These are phyloP conservation scores for Curvularia hawaiiensis DNA, from an alignment of 2,329 filamentous ascomycete species.

Conservation along the genomic window DNA sequence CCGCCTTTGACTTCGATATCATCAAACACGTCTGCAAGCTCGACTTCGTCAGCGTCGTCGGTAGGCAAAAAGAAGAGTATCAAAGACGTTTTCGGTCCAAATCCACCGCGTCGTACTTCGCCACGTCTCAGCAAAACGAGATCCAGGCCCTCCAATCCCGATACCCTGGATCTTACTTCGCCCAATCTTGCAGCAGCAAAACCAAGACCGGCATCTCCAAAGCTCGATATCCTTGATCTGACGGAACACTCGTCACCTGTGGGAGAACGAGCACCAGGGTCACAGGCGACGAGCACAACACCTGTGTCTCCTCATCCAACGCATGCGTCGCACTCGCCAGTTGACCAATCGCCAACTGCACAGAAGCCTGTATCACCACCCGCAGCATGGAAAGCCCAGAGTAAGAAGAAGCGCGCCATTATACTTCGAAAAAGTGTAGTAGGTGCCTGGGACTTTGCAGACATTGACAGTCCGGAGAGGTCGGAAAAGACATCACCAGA, in stretches of 20 bases:
- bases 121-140: slow-evolving; percentile 27
- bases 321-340: slow-evolving; percentile 2
- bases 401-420: slow-evolving; percentile 40
- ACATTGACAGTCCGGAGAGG: slow-evolving; percentile 28
- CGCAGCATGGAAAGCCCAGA: slow-evolving; percentile 38
- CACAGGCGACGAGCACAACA: neutral
- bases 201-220: slow-evolving; percentile 11
- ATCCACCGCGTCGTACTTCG: slow-evolving; percentile 26
- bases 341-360: slow-evolving; percentile 31
- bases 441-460: slow-evolving; percentile 41
- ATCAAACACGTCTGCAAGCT: slow-evolving; percentile 29
- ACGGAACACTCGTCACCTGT: slow-evolving; percentile 26
- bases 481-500: neutral
- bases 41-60: slow-evolving; percentile 11
- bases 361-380: slow-evolving; percentile 21
- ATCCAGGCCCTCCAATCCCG: slow-evolving; percentile 21
- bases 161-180: slow-evolving; percentile 34
- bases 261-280: neutral
- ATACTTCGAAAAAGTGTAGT: slow-evolving; percentile 39
- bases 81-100: slow-evolving; percentile 5
- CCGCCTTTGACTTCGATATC: slow-evolving; percentile 35
- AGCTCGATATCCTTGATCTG: slow-evolving; percentile 31
- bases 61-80: slow-evolving; percentile 8
- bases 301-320: slow-evolving; percentile 14
- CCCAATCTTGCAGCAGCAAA: slow-evolving; percentile 2